Base-by-base conservation (phyloP, 768 basidiomycete species). In the Hypholoma fasciculare region DNA sequence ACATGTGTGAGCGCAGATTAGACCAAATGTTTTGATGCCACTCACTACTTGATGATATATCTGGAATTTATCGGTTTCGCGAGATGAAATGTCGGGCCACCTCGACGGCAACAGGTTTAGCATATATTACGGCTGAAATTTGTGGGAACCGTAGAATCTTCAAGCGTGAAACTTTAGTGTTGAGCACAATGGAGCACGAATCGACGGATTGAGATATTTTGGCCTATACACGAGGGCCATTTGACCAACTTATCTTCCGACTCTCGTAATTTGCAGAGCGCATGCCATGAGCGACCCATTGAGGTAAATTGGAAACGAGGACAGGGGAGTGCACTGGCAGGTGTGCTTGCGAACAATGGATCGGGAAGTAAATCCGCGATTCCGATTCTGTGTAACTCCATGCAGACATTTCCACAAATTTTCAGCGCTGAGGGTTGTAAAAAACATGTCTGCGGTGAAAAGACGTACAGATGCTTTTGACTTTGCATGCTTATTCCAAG, bases 241-340 rank as follows among this genome's bases (percentile, higher is more conserved):
- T 17, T 42, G 5, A 7, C 40, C 3, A 47, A 34, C 54, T 48
- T 55, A 46, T 48, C 54, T 23, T 26, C 54, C 42, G 43, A 43
- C 52, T 43, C 27, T 27, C 40, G 43, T 55, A 54, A 37, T 36
- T 9, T 54, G 40, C 53, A 36, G 53, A 46, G 17, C 43, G 51
- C 37, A 42, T n/a, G 51, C 51, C 51, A 40, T 42, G 51, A 40
- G 7, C 30, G 51, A 37, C 39, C 30, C 49, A 30, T 49, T 30
- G 27, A 49, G 20, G 27, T 17, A 27, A 30, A 49, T 49, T 30
- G 26, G 49, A 30, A 27, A n/a, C 49, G 27, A 49, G 11, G 27
- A 49, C 20, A 26, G 16, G 49, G 48, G n/a, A 11, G 26, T 11
- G 49, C 27, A 9, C n/a, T 16, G 8, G 48, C n/a, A 49, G n/a